These are phyloP conservation scores for Beauveria sp. DNA, from an alignment of 2,329 filamentous ascomycete genomes.

Conservation along the genomic window DNA sequence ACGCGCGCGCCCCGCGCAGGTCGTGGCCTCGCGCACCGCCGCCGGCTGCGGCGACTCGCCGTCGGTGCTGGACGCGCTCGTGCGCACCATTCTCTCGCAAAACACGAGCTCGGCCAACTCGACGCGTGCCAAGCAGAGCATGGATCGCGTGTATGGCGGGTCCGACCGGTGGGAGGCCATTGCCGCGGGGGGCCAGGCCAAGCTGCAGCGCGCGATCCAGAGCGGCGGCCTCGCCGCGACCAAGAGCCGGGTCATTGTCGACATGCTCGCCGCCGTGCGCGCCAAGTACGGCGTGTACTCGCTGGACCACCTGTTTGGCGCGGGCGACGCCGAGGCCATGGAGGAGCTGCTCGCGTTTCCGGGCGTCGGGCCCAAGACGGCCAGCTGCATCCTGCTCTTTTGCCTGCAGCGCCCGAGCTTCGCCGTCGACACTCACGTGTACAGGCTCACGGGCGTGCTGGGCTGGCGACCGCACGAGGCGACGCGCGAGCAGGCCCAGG, in stretches of 20 bases:
- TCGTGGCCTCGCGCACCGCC: slow-evolving; percentile 54
- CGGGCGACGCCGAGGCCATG: slow-evolving; percentile 39
- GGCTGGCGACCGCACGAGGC: slow-evolving; percentile 38
- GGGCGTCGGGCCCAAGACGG: slow-evolving; percentile 48
- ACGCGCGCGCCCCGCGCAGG: slow-evolving; percentile 49
- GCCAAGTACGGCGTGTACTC: slow-evolving; percentile 33
- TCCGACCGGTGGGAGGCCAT: slow-evolving; percentile 37
- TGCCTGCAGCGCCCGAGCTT: slow-evolving; percentile 40
- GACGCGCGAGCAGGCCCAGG: slow-evolving; percentile 37
- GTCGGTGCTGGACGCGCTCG: slow-evolving; percentile 43
- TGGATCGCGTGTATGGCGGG: slow-evolving; percentile 36
- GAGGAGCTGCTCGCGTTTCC: slow-evolving; percentile 40
- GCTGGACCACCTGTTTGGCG: slow-evolving; percentile 40
- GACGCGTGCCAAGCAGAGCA: slow-evolving; percentile 47
- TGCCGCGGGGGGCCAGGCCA: slow-evolving; percentile 29
- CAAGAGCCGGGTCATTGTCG: slow-evolving; percentile 68
- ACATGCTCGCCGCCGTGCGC: slow-evolving; percentile 58
- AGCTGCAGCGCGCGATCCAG: slow-evolving; percentile 54
- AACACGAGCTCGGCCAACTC: slow-evolving; percentile 49
- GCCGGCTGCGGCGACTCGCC: slow-evolving; percentile 53
- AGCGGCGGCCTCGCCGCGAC: slow-evolving; percentile 61
- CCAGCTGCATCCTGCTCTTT: slow-evolving; percentile 44
- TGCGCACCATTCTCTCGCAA: slow-evolving; percentile 45
- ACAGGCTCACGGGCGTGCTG: slow-evolving; percentile 39
- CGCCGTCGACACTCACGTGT: slow-evolving; percentile 47